These are phyloP conservation scores for Jacaranda copaia DNA, from an alignment of 257 asterid genomes.

Conservation along the genomic window DNA sequence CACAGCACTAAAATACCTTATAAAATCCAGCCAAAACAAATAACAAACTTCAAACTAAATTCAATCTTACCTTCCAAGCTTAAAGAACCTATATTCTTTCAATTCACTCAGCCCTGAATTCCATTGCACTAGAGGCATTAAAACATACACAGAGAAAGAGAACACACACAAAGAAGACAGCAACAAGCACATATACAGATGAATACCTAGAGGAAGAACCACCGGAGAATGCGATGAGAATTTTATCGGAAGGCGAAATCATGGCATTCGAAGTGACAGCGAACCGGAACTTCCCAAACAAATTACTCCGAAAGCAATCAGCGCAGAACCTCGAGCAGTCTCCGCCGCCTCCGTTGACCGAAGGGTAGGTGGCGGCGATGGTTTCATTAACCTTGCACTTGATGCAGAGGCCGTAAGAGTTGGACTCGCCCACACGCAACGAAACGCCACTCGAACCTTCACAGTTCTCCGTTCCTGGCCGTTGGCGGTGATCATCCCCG, in stretches of 20 bases:
- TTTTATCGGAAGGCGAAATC: slow-evolving; percentile 85
- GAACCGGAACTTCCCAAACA: slow-evolving; percentile 82
- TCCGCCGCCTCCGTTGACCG: slow-evolving; percentile 49
- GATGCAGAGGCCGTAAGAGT: slow-evolving; percentile 51
- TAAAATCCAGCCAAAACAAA: not conserved
- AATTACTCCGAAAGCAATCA: slow-evolving; percentile 78
- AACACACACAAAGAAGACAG: not conserved
- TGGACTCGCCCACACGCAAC: slow-evolving; percentile 34
- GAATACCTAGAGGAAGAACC: slow-evolving; percentile 84
- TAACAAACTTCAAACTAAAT: slow-evolving; percentile 28
- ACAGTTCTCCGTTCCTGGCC: slow-evolving; percentile 28
- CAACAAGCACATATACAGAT: not conserved
- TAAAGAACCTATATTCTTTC: not conserved
- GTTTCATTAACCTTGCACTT: slow-evolving; percentile 69
- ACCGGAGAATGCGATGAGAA: slow-evolving; percentile 94
- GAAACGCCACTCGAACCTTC: slow-evolving; percentile 32
- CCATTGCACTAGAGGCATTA: too few relatives aligned
- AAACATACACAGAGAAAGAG: not conserved
- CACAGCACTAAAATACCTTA: not conserved
- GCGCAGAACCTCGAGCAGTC: slow-evolving; percentile 69
- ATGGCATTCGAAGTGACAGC: slow-evolving; percentile 83
- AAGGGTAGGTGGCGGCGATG: slow-evolving; percentile 53
- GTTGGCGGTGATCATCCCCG: slow-evolving; percentile 33
- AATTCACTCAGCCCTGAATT: not conserved
- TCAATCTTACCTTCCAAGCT: slow-evolving; percentile 26